Evolutionary conservation across 2,329 filamentous ascomycete genomes (phyloP).

Genomic region (Cadophora luteo-olivacea): DNA sequence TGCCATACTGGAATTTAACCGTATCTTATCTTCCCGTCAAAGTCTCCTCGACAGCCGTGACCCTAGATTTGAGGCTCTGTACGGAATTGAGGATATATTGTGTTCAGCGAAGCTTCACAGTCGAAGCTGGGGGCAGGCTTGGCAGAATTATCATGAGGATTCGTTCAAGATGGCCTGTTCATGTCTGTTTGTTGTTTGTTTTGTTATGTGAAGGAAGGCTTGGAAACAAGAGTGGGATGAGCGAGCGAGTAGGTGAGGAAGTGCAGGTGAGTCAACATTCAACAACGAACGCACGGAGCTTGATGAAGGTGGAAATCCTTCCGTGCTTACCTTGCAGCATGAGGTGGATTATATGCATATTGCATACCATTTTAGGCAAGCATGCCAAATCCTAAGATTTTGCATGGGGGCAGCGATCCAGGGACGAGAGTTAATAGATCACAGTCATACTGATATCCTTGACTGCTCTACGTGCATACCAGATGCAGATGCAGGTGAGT

Average conservation of each 20-base stretch:
- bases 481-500: too few species aligned
- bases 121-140: too few species aligned
- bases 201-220: not conserved
- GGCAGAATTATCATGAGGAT: too few species aligned
- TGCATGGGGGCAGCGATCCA: not conserved
- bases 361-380: not conserved
- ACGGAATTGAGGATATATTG: too few species aligned
- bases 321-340: not conserved
- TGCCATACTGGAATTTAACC: too few species aligned
- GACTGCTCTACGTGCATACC: too few species aligned
- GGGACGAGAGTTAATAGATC: not conserved
- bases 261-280: constrained; percentile 4
- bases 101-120: too few species aligned
- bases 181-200: not conserved
- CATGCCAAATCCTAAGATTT: not conserved
- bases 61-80: too few species aligned
- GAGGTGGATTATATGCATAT: not conserved
- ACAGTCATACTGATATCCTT: too few species aligned
- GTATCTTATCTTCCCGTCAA: too few species aligned
- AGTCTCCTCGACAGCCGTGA: too few species aligned
- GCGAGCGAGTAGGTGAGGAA: not conserved
- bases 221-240: not conserved
- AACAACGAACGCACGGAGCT: not conserved
- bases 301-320: not conserved
- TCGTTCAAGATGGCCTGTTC: not conserved